Conservation (phyloP, 352 stramenopile species). For the Phytophthora pluvialis region DNA sequence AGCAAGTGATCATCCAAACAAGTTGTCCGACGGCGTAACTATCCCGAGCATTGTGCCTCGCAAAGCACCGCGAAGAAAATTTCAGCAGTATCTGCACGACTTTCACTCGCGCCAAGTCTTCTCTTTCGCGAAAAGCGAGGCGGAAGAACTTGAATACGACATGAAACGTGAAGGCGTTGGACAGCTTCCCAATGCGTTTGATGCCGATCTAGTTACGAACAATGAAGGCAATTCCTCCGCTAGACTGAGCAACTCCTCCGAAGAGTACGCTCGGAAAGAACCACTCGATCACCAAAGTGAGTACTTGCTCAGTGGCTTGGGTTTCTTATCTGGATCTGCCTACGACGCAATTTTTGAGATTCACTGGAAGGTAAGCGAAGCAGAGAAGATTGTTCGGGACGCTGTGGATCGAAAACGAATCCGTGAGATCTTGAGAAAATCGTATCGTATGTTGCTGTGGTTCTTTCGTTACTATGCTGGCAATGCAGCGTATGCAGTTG, state of each 20-base stretch:
- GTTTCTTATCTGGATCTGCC: conserved; percentile 26
- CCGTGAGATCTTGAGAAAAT: conserved; percentile 39
- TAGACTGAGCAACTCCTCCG: neutral
- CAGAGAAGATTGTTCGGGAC: conserved; percentile 64
- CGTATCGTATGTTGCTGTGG: conserved; percentile 66
- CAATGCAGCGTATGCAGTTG: conserved; percentile 19
- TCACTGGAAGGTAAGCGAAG: conserved; percentile 58
- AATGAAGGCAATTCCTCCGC: neutral
- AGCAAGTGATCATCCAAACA: conserved; percentile 1
- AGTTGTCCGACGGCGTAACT: conserved; percentile 1
- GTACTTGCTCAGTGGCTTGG: conserved; percentile 42
- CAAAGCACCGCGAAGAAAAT: conserved; percentile 38
- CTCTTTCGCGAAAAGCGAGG: conserved; percentile 39
- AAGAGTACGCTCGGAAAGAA: neutral
- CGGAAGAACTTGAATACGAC: conserved; percentile 18
- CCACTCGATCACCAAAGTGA: conserved; percentile 15
- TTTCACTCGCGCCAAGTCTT: conserved; percentile 71
- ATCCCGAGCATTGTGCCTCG: conserved; percentile 2
- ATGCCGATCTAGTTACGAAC: neutral
- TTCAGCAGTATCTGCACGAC: conserved; percentile 63
- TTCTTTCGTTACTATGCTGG: conserved; percentile 71
- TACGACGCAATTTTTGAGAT: conserved; percentile 60
- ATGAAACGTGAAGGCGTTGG: neutral
- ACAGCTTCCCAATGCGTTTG: neutral
- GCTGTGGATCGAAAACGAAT: conserved; percentile 74